Percentiles rank a stretch among this genome's conserved stretches.
These are phyloP conservation scores for Raffaelea ambrosiae DNA, from an alignment of 2,329 filamentous ascomycete genomes.

Conservation along the genomic window DNA sequence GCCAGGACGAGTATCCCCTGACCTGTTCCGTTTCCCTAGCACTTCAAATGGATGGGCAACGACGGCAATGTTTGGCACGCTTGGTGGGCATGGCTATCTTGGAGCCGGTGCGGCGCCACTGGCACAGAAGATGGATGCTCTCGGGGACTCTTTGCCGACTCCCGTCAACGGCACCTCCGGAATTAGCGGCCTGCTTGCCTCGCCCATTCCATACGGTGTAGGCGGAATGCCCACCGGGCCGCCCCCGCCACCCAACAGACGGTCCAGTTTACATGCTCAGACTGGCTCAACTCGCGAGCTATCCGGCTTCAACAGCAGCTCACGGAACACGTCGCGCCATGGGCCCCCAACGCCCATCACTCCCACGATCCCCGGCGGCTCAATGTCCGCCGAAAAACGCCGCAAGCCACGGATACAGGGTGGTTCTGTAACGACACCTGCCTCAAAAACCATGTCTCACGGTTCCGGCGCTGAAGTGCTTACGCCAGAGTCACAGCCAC, in stretches of 20 bases:
- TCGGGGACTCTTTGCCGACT: slow-evolving; percentile 36
- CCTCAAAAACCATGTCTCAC: not conserved
- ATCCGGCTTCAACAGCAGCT: slow-evolving; percentile 15
- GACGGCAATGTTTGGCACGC: slow-evolving; percentile 36
- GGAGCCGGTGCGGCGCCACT: slow-evolving; percentile 17
- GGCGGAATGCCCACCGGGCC: slow-evolving; percentile 17
- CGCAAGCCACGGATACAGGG: not conserved
- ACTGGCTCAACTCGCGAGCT: slow-evolving; percentile 20
- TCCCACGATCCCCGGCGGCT: not conserved
- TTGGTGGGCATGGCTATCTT: slow-evolving; percentile 24
- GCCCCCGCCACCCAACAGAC: slow-evolving; percentile 40
- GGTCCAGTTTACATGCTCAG: slow-evolving; percentile 44
- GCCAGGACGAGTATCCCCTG: slow-evolving; percentile 32
- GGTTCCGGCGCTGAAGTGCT: too few species aligned
- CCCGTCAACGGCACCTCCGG: slow-evolving; percentile 27
- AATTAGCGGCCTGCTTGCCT: slow-evolving; percentile 17
- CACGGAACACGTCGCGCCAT: slow-evolving; percentile 9
- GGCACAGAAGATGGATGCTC: slow-evolving; percentile 29
- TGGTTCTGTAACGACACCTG: not conserved
- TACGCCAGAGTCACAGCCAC: too few species aligned
- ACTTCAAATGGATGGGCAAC: slow-evolving; percentile 32
- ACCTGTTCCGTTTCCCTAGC: slow-evolving; percentile 45
- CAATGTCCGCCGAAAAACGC: not conserved
- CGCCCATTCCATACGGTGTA: slow-evolving; percentile 15
- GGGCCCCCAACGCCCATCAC: not conserved